Conservation (phyloP, 768 basidiomycete species). For the Thelephora aurantiotincta region DNA sequence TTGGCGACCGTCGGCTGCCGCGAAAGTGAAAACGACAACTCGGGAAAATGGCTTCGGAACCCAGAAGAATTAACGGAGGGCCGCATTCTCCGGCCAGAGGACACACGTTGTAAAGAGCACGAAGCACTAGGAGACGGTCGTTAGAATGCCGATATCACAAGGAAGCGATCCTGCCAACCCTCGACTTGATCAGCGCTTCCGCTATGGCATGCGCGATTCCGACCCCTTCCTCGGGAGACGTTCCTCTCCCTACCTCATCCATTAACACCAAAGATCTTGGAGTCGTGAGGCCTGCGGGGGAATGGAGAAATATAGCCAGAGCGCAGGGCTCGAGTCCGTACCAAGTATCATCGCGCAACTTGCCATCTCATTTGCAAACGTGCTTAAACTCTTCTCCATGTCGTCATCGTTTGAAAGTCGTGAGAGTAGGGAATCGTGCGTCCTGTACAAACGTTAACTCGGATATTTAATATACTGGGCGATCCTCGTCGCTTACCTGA, state of each 20-base stretch:
- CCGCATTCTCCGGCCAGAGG: neutral
- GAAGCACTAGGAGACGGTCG: slow-evolving; percentile 37
- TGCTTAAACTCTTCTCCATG: slow-evolving; percentile 79
- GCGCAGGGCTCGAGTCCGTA: slow-evolving; percentile 11
- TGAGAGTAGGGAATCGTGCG: slow-evolving; percentile 74
- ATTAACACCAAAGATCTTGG: slow-evolving; percentile 64
- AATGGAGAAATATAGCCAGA: neutral
- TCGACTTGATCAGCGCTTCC: slow-evolving; percentile 57
- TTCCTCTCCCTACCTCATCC: slow-evolving; percentile 91
- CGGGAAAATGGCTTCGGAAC: slow-evolving; percentile 54
- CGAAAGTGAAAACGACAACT: slow-evolving; percentile 64
- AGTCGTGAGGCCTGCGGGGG: slow-evolving; percentile 46
- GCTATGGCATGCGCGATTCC: slow-evolving; percentile 79
- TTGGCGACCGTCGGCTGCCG: slow-evolving; percentile 68
- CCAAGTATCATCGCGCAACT: slow-evolving; percentile 86
- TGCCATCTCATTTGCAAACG: slow-evolving; percentile 93
- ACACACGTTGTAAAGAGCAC: slow-evolving; percentile 84
- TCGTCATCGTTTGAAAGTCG: slow-evolving; percentile 92
- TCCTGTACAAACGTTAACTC: slow-evolving; percentile 21
- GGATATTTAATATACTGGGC: neutral
- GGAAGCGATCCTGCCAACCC: slow-evolving; percentile 29
- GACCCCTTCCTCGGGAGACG: slow-evolving; percentile 68
- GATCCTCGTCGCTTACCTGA: slow-evolving; percentile 31
- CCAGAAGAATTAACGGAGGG: neutral
- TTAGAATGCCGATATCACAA: neutral